Evolutionary conservation across 1,284 basidiomycete species (phyloP).

Genomic region (Cystobasidiaceae sp.): DNA sequence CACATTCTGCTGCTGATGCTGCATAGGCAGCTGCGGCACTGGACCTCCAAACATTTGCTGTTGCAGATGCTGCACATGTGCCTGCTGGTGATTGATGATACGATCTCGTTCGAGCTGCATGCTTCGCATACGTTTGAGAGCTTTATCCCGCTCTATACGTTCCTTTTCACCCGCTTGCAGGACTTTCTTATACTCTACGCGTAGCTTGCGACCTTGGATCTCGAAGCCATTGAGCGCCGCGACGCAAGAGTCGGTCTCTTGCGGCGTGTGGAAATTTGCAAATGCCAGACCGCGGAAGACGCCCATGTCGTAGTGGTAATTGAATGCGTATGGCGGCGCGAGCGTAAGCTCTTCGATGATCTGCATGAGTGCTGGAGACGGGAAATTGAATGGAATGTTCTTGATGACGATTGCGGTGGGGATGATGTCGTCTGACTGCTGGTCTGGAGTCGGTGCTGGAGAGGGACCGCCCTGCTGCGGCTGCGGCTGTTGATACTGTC

Average conservation of each 20-base stretch:
- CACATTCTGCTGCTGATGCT: background rate
- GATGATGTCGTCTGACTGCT: slow-evolving; percentile 90
- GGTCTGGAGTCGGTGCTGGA: too few relatives aligned
- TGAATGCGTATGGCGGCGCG: slow-evolving; percentile 99
- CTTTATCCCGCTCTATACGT: slow-evolving; percentile 97
- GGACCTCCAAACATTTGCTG: slow-evolving; percentile 17
- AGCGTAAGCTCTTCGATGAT: slow-evolving; percentile 92
- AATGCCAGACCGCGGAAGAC: slow-evolving; percentile 97
- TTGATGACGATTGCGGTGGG: slow-evolving; percentile 99
- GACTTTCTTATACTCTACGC: slow-evolving; percentile 99
- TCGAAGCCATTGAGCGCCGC: slow-evolving; percentile 76
- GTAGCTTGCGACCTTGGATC: slow-evolving; percentile 85
- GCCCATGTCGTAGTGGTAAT: slow-evolving; percentile 93
- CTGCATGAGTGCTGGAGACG: slow-evolving; percentile 88
- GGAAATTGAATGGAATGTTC: slow-evolving; percentile 98
- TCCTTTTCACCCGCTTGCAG: slow-evolving; percentile 98
- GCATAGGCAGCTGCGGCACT: background rate
- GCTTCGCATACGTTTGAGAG: slow-evolving; percentile 92
- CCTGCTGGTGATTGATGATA: slow-evolving; percentile 16
- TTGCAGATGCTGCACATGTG: slow-evolving; percentile 20
- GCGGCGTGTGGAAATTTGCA: slow-evolving; percentile 89
- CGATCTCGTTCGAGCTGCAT: slow-evolving; percentile 64
- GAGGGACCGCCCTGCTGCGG: too few relatives aligned
- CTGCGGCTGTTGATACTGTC: background rate
- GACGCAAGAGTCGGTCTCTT: slow-evolving; percentile 91